phyloP scores from a whole-genome alignment of 768 basidiomycete genomes.

The Mrakia blollopis region DNA sequence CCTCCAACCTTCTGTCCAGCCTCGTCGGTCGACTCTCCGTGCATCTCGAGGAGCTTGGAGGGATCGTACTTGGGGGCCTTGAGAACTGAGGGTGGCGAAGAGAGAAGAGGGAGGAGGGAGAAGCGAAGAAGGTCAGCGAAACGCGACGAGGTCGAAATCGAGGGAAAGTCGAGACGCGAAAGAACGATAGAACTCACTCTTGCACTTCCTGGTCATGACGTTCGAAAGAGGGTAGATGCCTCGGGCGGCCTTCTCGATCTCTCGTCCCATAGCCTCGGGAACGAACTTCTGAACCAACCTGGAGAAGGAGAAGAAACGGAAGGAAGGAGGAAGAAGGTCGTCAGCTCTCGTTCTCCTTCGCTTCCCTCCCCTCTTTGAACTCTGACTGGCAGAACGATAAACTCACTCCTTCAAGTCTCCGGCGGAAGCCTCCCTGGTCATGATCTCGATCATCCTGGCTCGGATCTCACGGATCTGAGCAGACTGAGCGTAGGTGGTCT shows the following conservation, averaged over 20 bases:
- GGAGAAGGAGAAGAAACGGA: constrained; percentile 41
- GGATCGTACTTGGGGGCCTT: constrained; percentile 96
- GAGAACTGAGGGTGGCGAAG: constrained; percentile 51
- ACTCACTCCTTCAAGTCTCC: constrained; percentile 85
- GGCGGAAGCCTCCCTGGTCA: constrained; percentile 82
- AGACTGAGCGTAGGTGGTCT: constrained; percentile 97
- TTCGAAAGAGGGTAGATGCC: constrained; percentile 99
- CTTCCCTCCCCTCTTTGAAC: neutral
- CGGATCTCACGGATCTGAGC: constrained; percentile 94
- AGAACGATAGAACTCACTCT: constrained; percentile 50
- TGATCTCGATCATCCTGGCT: constrained; percentile 89
- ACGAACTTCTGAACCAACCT: constrained; percentile 88
- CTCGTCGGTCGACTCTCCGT: constrained; percentile 91
- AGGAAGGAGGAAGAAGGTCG: neutral
- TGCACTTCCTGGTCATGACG: constrained; percentile 97
- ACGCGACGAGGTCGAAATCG: neutral
- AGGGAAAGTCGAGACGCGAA: neutral
- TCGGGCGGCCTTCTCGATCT: constrained; percentile 96
- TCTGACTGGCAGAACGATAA: neutral
- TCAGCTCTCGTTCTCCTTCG: neutral
- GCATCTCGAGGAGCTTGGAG: constrained; percentile 90
- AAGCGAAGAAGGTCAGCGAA: constrained; percentile 12
- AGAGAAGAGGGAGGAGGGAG: neutral
- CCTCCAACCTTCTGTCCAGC: constrained; percentile 44
- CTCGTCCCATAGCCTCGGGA: constrained; percentile 95